Base-by-base conservation (phyloP, 108 stramenopile genomes). In the Chaetoceros tenuissimus region DNA sequence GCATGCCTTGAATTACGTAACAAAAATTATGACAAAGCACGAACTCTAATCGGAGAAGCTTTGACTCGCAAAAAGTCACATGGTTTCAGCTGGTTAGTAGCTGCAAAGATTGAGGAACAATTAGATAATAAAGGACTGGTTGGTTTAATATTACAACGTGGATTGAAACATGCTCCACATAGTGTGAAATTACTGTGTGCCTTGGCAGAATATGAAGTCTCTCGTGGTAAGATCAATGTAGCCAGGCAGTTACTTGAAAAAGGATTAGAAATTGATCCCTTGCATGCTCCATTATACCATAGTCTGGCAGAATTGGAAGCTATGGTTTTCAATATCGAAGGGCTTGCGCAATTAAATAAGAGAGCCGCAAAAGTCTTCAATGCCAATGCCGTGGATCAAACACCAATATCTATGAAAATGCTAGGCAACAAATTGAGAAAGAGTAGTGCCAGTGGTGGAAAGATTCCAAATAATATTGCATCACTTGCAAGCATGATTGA, bases 281-380 rank as follows among this genome's bases (percentile, higher is more conserved):
- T 79, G 31, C 60, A 89, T 64, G 88, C 88, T 18, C 80, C 86
- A 3, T 71, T 88, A 2, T 94, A 94, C 34, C 88, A 94, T 62
- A 83, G 85, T 13, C 68, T 87, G 31, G 92, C 92, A 8, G 85
- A 93, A 63, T 61, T 93, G 13, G 92, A 93, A 70, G 92, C 92
- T 26, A 59, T 68, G 16, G 68, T 93, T 0, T 87, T 81, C 59
- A 93, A 93, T 59, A 49, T 93, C 3, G 85, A 93, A 61, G 92
- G 79, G 13, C 75, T 93, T 25, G 57, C 85, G 2, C 68, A 69
- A 23, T 68, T 93, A 8, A 87, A 93, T 69, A 79, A 79, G 64
- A 59, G 81, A 59, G 78, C 87, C 0, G 64, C 72, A 8, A 63
- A 78, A 29, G 28, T 89, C 16, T 93, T 93, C 59, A 71, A 80